phyloP scores from a whole-genome alignment of 2,329 filamentous ascomycete species.

The Tolypocladium endophyticum region DNA sequence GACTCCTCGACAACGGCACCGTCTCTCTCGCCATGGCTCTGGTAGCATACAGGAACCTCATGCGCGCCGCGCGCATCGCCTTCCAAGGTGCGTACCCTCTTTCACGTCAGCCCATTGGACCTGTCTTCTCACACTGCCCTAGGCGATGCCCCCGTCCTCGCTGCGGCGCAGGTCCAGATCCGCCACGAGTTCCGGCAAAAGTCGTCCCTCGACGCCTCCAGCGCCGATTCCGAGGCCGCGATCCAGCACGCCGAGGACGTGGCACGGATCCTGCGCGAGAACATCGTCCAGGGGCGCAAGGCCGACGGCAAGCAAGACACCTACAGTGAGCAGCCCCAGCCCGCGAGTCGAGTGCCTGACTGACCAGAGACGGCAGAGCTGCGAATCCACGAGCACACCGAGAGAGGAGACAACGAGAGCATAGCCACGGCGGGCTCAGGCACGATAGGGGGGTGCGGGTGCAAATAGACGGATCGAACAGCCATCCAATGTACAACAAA shows the following conservation, averaged over 20 bases:
- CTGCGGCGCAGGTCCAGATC: conserved; percentile 62
- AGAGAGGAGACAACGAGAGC: conserved; percentile 86
- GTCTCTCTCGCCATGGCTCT: conserved; percentile 44
- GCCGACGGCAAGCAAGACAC: conserved; percentile 30
- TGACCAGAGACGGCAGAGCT: conserved; percentile 46
- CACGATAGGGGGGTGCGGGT: conserved; percentile 19
- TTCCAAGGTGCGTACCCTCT: conserved; percentile 58
- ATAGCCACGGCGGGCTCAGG: conserved; percentile 53
- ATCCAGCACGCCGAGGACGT: conserved; percentile 77
- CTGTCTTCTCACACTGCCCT: neutral
- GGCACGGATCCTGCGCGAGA: conserved; percentile 66
- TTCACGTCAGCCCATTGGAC: neutral
- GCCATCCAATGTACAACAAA: conserved; percentile 8
- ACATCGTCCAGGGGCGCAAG: conserved; percentile 74
- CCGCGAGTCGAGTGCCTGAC: conserved; percentile 1
- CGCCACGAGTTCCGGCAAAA: conserved; percentile 64
- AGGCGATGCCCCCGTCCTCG: conserved; percentile 63
- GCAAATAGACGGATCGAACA: conserved; percentile 10
- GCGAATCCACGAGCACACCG: conserved; percentile 81
- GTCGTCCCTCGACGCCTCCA: conserved; percentile 43
- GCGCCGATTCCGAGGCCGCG: conserved; percentile 49
- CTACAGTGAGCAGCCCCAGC: conserved; percentile 43
- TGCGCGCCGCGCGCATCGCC: conserved; percentile 71
- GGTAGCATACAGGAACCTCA: conserved; percentile 67
- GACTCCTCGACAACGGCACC: neutral